Conservation (phyloP, 257 asterid genomes). For the Gynochthodes officinalis region DNA sequence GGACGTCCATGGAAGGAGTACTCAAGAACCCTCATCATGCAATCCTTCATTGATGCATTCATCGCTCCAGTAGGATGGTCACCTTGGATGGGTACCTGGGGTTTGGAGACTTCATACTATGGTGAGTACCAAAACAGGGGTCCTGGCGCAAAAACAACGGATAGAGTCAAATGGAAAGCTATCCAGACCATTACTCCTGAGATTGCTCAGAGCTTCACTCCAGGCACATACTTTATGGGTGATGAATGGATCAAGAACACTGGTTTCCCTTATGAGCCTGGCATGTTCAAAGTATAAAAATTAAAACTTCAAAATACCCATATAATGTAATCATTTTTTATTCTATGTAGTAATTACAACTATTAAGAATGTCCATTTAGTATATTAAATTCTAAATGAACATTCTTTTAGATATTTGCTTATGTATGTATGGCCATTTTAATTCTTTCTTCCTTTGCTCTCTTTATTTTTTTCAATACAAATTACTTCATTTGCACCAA, state of each 20-base stretch:
- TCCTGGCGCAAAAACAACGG: conserved; percentile 40
- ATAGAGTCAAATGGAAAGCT: conserved; percentile 71
- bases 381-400: not conserved
- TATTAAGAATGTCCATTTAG: not conserved
- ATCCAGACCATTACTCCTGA: conserved; percentile 47
- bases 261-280: conserved; percentile 49
- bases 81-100: conserved; percentile 68
- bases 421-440: no score
- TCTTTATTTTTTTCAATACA: no score
- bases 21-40: conserved; percentile 69
- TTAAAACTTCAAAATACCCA: no score
- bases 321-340: no score
- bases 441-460: no score
- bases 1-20: conserved; percentile 88
- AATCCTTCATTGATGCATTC: conserved; percentile 46
- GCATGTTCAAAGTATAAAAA: conserved; percentile 32
- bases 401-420: no score
- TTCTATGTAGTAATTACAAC: no score
- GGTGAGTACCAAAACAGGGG: conserved; percentile 74
- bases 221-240: conserved; percentile 29
- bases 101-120: conserved; percentile 48
- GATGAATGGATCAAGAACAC: conserved; percentile 50
- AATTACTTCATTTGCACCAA: no score
- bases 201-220: conserved; percentile 52
- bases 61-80: conserved; percentile 71